phyloP scores from a whole-genome alignment of 2,329 filamentous ascomycete genomes.

The Verticillium zaregamsianum region DNA sequence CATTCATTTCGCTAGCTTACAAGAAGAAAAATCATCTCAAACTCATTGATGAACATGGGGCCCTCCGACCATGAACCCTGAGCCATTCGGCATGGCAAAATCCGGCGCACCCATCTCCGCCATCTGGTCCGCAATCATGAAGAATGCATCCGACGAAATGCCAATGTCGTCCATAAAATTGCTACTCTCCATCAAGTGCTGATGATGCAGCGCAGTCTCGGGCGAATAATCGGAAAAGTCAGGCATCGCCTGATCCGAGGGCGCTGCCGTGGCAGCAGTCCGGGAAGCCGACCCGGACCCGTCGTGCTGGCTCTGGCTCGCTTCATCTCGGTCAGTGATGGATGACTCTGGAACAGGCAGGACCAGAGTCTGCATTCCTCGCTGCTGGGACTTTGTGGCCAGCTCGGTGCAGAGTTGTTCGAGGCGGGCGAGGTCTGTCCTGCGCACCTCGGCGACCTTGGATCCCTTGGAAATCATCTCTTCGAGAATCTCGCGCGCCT shows the following conservation, averaged over 20 bases:
- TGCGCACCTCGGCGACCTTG: conserved; percentile 23
- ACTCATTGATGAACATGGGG: background rate
- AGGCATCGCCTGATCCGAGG: background rate
- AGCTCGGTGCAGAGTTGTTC: conserved; percentile 24
- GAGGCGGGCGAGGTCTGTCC: conserved; percentile 24
- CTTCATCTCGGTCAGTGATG: conserved; percentile 5
- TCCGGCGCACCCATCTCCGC: conserved; percentile 1
- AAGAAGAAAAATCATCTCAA: too few relatives aligned
- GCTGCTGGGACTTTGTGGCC: conserved; percentile 16
- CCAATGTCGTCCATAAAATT: conserved; percentile 32
- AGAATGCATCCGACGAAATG: conserved; percentile 33
- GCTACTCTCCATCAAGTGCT: conserved; percentile 14
- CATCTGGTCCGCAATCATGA: conserved; percentile 32
- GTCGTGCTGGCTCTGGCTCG: background rate
- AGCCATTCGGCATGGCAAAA: background rate
- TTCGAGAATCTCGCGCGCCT: conserved; percentile 24
- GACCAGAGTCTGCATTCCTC: conserved; percentile 3
- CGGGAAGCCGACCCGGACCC: background rate
- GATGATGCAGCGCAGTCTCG: conserved; percentile 6
- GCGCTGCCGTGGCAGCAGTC: background rate
- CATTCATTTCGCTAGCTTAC: too few relatives aligned
- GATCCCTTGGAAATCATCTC: conserved; percentile 30
- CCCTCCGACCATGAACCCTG: background rate
- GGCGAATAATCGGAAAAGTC: conserved; percentile 1
- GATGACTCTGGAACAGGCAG: background rate